Percentiles rank a stretch among this genome's conserved stretches.
These are phyloP conservation scores for Geotrichum klebahnii DNA, from an alignment of 1,139 yeast species.

Conservation along the genomic window DNA sequence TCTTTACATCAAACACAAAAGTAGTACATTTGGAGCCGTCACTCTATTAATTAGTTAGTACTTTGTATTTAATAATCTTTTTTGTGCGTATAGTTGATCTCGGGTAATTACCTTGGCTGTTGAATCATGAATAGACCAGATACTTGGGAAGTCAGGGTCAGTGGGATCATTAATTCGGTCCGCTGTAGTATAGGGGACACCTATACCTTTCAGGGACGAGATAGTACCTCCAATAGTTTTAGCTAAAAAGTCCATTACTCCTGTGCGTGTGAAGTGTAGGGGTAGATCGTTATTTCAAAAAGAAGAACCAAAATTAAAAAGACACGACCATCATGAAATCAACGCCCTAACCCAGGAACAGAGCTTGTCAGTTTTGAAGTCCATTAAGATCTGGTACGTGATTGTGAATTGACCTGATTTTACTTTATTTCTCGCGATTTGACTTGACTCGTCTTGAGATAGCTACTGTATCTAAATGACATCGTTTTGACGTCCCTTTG, in stretches of 20 bases:
- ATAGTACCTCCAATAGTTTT: constrained; percentile 36
- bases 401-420: too few relatives aligned
- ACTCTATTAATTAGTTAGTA: constrained; percentile 30
- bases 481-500: too few relatives aligned
- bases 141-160: constrained; percentile 35
- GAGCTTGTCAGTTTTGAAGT: too few relatives aligned
- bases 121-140: constrained; percentile 53
- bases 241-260: constrained; percentile 38
- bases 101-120: constrained; percentile 31
- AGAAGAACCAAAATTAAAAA: constrained; percentile 6
- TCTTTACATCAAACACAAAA: constrained; percentile 56
- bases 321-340: constrained; percentile 12
- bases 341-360: constrained; percentile 13
- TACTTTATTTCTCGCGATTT: too few relatives aligned
- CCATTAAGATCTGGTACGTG: too few relatives aligned
- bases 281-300: not conserved
- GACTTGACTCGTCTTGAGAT: too few relatives aligned
- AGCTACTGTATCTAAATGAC: too few relatives aligned
- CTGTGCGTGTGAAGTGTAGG: not conserved
- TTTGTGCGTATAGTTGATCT: not conserved
- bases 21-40: constrained; percentile 48
- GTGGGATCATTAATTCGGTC: constrained; percentile 26
- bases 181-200: constrained; percentile 36
- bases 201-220: constrained; percentile 32
- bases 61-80: too few relatives aligned